A percentile compares a stretch with the other conserved stretches of the same genome.
Evolutionary conservation across 2,329 filamentous ascomycete species (phyloP).

Genomic region (Monilinia fructicola): DNA sequence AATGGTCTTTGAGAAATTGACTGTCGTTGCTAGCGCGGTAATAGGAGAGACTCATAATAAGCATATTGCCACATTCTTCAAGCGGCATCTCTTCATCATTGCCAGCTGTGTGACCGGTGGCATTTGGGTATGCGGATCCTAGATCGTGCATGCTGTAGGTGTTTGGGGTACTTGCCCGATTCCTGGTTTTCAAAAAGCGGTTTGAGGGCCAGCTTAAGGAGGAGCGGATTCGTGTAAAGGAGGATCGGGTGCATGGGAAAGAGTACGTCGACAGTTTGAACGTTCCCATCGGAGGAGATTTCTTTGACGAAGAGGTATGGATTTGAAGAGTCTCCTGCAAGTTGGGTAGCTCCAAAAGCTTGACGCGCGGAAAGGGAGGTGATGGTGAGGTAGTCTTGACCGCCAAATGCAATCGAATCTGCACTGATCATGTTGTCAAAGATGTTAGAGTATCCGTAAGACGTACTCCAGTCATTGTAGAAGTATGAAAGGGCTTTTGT

Average conservation of each 20-base stretch:
- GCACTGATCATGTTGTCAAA: constrained; percentile 69
- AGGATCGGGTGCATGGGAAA: constrained; percentile 82
- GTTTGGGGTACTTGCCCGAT: constrained; percentile 66
- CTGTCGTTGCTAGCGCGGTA: constrained; percentile 55
- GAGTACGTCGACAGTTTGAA: constrained; percentile 85
- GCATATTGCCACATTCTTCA: constrained; percentile 78
- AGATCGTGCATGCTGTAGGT: constrained; percentile 73
- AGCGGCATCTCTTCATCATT: constrained; percentile 74
- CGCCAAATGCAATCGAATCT: constrained; percentile 66
- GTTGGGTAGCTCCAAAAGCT: constrained; percentile 45
- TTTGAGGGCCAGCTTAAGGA: constrained; percentile 59
- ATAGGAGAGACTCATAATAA: constrained; percentile 76
- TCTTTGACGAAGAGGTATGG: constrained; percentile 65
- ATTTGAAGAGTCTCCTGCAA: constrained; percentile 47
- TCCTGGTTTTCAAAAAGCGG: constrained; percentile 68
- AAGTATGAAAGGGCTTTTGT: constrained; percentile 68
- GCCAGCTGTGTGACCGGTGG: constrained; percentile 69
- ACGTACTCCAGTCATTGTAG: constrained; percentile 69
- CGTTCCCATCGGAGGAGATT: constrained; percentile 84
- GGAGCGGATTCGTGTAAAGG: constrained; percentile 71
- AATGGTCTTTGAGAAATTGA: constrained; percentile 63
- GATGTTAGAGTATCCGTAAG: constrained; percentile 54
- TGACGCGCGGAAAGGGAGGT: constrained; percentile 54
- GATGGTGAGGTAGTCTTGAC: constrained; percentile 50
- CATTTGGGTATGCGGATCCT: constrained; percentile 66